Percentiles rank a stretch among this genome's conserved stretches.
Conservation (phyloP, 352 stramenopile genomes). For the Thalassiosira pacifica region DNA sequence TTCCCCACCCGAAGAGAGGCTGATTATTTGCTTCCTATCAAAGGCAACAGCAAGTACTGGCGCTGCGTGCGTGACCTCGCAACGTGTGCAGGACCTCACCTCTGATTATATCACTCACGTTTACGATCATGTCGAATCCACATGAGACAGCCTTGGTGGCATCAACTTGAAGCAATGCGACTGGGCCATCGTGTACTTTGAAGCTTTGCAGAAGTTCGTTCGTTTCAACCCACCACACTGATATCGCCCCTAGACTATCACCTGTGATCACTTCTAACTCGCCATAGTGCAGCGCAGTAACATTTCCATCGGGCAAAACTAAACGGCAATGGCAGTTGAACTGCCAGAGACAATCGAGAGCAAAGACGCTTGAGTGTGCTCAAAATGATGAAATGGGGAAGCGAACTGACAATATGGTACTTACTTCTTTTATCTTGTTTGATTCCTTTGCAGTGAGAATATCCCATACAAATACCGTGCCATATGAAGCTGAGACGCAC, state of each 20-base stretch:
- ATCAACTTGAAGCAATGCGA: constrained; percentile 83
- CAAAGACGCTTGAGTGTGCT: not conserved
- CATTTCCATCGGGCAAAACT: constrained; percentile 47
- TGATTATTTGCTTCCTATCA: constrained; percentile 74
- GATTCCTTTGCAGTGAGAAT: constrained; percentile 14
- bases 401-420: not conserved
- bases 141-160: constrained; percentile 76
- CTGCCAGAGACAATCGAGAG: constrained; percentile 27
- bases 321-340: constrained; percentile 38
- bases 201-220: constrained; percentile 64
- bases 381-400: not conserved
- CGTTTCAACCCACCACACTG: constrained; percentile 80
- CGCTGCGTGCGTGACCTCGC: constrained; percentile 72
- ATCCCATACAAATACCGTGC: constrained; percentile 66
- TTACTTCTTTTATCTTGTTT: constrained; percentile 33
- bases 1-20: constrained; percentile 54
- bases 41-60: constrained; percentile 75
- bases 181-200: constrained; percentile 74
- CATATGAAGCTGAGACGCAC: constrained; percentile 57
- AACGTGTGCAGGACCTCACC: constrained; percentile 75
- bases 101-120: constrained; percentile 80
- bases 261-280: constrained; percentile 80
- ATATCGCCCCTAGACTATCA: constrained; percentile 71
- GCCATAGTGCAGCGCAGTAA: constrained; percentile 78
- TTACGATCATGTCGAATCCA: constrained; percentile 70